Evolutionary conservation across 1,139 yeast genomes (phyloP).

Genomic region (Hansenula sp.): DNA sequence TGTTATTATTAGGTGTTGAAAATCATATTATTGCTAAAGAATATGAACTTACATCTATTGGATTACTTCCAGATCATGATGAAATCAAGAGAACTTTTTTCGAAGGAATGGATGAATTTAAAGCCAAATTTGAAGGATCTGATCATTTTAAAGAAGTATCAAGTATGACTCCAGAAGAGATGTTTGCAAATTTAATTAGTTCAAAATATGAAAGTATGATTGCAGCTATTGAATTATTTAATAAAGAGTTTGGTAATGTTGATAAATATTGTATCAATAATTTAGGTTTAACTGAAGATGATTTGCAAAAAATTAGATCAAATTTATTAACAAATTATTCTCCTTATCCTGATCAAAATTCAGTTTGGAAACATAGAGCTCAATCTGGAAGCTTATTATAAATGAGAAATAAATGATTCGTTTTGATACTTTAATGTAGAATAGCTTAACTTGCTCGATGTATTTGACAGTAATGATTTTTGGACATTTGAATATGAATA

Average conservation of each 20-base stretch:
- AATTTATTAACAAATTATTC: conserved; percentile 32
- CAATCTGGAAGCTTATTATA: conserved; percentile 9
- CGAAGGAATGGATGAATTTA: conserved; percentile 18
- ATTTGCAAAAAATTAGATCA: conserved; percentile 43
- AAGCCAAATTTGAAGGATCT: conserved; percentile 11
- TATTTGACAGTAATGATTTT: too few relatives aligned
- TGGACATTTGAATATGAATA: too few relatives aligned
- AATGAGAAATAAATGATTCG: too few relatives aligned
- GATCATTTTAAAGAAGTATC: conserved; percentile 4
- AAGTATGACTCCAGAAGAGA: conserved; percentile 22
- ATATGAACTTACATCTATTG: conserved; percentile 69
- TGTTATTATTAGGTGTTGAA: conserved; percentile 63
- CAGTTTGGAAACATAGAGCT: conserved; percentile 18
- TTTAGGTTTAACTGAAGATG: conserved; percentile 45
- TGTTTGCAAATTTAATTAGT: conserved; percentile 49
- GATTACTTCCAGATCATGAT: conserved; percentile 49
- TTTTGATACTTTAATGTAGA: too few relatives aligned
- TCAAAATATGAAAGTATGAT: conserved; percentile 74
- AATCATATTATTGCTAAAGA: conserved; percentile 63
- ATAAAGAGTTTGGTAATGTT: conserved; percentile 53
- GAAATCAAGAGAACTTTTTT: conserved; percentile 33
- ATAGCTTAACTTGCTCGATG: too few relatives aligned
- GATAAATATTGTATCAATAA: conserved; percentile 42
- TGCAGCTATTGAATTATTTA: conserved; percentile 46
- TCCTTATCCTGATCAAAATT: conserved; percentile 14